A percentile compares a stretch with the other conserved stretches of the same genome.
These are phyloP conservation scores for Aurifilum marmelostoma DNA, from an alignment of 2,329 filamentous ascomycete species.

Conservation along the genomic window DNA sequence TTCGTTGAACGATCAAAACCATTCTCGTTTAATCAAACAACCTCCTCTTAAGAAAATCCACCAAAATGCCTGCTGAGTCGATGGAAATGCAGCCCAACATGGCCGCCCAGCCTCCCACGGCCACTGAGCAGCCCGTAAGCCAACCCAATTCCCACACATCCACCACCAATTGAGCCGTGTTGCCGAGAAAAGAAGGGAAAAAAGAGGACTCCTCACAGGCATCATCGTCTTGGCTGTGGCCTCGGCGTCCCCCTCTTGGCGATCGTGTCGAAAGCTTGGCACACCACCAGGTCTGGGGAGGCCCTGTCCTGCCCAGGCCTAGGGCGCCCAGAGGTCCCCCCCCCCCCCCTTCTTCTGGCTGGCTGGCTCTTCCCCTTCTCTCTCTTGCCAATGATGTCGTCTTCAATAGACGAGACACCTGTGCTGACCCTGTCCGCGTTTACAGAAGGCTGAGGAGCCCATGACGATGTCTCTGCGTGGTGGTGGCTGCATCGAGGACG, in stretches of 20 bases:
- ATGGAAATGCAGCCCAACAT: slow-evolving; percentile 29
- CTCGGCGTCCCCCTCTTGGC: not conserved
- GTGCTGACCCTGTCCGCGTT: not conserved
- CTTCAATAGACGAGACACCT: not conserved
- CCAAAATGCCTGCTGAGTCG: slow-evolving; percentile 24
- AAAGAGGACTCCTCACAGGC: slow-evolving; percentile 6
- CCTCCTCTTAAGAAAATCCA: not conserved
- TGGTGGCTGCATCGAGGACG: slow-evolving; percentile 32
- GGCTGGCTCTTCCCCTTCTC: not conserved
- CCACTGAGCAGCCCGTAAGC: slow-evolving; percentile 36
- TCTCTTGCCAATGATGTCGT: not conserved
- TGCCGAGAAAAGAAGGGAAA: not conserved
- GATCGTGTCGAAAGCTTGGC: not conserved
- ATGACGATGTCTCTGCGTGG: slow-evolving; percentile 35
- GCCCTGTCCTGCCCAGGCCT: not conserved
- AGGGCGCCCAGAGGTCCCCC: not conserved
- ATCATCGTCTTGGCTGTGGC: not conserved
- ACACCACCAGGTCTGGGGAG: not conserved
- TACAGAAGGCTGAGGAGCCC: slow-evolving; percentile 31
- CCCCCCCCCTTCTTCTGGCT: too few relatives aligned
- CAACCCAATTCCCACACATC: slow-evolving; percentile 7
- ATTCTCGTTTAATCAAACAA: not conserved
- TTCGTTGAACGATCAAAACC: not conserved
- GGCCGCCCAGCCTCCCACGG: slow-evolving; percentile 30
- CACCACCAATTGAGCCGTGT: slow-evolving; percentile 24